Percentiles rank a stretch among this genome's conserved stretches.
Conservation (phyloP, 2,329 filamentous ascomycete genomes). For the Sporothrix pallida region DNA sequence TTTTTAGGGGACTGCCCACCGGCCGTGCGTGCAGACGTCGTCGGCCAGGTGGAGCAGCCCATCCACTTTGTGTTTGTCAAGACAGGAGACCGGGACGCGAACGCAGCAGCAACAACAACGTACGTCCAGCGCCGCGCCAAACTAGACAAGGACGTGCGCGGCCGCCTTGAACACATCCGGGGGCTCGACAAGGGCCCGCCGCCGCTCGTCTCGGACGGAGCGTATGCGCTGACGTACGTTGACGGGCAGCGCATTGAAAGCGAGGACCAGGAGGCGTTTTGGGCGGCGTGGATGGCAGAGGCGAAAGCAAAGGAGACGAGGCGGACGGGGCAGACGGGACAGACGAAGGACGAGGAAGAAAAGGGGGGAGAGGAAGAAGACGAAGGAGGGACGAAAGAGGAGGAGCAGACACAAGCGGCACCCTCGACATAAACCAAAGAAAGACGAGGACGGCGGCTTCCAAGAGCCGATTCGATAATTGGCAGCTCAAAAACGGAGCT, state of each 20-base stretch:
- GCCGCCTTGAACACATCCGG: background rate
- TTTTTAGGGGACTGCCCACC: background rate
- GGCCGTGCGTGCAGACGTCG: background rate
- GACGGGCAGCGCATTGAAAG: background rate
- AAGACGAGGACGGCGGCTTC: no score
- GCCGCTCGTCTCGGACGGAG: background rate
- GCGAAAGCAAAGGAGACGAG: background rate
- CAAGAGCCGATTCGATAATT: no score
- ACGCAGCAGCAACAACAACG: background rate
- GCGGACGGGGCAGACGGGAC: background rate
- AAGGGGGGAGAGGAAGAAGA: background rate
- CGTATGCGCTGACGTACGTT: background rate
- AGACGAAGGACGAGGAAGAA: background rate
- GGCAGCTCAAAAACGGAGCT: no score
- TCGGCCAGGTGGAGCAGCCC: background rate
- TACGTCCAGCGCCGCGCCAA: conserved; percentile 2
- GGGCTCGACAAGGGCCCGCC: background rate
- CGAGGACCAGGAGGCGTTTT: background rate
- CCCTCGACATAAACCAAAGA: no score
- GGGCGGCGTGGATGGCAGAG: background rate
- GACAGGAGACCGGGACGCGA: background rate
- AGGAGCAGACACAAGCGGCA: no score
- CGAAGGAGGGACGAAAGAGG: no score
- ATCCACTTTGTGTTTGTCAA: conserved; percentile 2
- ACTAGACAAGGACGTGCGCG: background rate